Conservation (phyloP, 495 filamentous ascomycete species). For the Aspergillus bertholletiae region DNA sequence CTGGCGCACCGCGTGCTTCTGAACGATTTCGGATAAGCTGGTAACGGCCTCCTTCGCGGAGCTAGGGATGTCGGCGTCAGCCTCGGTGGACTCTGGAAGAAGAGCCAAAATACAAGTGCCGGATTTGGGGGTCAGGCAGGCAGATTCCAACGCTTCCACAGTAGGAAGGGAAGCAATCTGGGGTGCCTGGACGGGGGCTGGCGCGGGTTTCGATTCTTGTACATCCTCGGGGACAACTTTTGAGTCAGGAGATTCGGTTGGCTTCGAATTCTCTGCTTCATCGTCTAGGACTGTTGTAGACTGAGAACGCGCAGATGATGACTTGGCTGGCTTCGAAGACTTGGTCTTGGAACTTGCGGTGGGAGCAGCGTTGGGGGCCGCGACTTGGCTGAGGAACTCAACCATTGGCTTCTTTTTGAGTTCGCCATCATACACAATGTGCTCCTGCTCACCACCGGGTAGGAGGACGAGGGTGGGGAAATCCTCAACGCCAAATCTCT, state of each 20-base stretch:
- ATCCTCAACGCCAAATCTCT: conserved; percentile 69
- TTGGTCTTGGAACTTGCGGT: conserved; percentile 47
- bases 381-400: conserved; percentile 76
- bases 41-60: conserved; percentile 52
- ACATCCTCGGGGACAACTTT: conserved; percentile 35
- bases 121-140: conserved; percentile 73
- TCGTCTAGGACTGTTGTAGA: not conserved
- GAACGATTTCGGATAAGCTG: conserved; percentile 69
- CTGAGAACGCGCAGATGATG: conserved; percentile 3
- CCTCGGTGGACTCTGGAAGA: conserved; percentile 51
- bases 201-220: conserved; percentile 40
- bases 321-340: conserved; percentile 40
- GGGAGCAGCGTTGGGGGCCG: conserved; percentile 69
- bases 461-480: conserved; percentile 82
- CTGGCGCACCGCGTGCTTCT: conserved; percentile 63
- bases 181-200: conserved; percentile 39
- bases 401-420: conserved; percentile 81
- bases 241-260: conserved; percentile 47
- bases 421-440: conserved; percentile 75
- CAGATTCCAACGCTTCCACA: conserved; percentile 55
- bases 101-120: conserved; percentile 84
- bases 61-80: conserved; percentile 43
- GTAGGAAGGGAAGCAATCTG: conserved; percentile 50
- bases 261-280: conserved; percentile 36
- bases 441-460: conserved; percentile 65